Conservation (phyloP, 306 rosid species). For the Acacia melanoxylon region DNA sequence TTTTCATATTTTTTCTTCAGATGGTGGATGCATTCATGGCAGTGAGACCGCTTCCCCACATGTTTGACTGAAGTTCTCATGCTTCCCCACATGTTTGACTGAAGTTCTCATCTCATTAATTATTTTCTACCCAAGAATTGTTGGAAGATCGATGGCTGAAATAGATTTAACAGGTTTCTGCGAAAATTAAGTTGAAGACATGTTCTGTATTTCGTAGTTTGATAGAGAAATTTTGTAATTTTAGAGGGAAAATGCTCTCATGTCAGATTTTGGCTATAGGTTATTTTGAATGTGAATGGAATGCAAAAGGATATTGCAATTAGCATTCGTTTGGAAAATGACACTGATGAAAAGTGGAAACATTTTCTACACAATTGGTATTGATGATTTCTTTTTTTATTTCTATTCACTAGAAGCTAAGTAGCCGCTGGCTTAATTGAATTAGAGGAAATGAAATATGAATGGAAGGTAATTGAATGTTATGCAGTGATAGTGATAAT, state of each 20-base stretch:
- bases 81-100: conserved; percentile 36
- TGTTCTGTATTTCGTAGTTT: not conserved
- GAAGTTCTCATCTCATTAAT: conserved; percentile 18
- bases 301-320: not conserved
- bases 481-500: no score
- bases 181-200: not conserved
- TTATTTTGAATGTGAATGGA: not conserved
- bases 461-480: no score
- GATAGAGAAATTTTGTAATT: not conserved
- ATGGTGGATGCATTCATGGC: conserved; percentile 97
- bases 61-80: conserved; percentile 29
- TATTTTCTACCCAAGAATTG: not conserved
- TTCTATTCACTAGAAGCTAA: not conserved
- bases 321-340: not conserved
- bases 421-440: not conserved
- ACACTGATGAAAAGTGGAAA: not conserved
- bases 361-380: not conserved
- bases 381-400: not conserved
- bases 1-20: conserved; percentile 37
- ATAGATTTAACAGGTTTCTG: not conserved
- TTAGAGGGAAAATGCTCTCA: not conserved
- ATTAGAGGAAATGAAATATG: no score
- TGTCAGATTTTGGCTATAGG: not conserved
- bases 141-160: conserved; percentile 16
- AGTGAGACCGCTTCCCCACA: conserved; percentile 58